Evolutionary conservation across 495 filamentous ascomycete genomes (phyloP), one percentile per base, ranked within the genome.

Genomic region (Tuber borchii): DNA sequence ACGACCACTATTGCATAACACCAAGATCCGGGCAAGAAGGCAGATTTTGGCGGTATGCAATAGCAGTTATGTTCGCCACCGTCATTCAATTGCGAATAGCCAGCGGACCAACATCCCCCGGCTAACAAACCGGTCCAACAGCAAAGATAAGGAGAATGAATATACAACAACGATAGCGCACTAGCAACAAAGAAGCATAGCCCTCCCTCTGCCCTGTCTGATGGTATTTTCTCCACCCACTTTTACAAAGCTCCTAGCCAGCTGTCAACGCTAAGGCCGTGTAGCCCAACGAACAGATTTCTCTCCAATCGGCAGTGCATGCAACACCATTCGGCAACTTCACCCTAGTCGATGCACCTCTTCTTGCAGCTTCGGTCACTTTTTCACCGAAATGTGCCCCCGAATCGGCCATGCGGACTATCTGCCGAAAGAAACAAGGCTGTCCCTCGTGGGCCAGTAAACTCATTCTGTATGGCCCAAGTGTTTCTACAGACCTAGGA

Each of bases 401-500:
- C n/a, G n/a, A n/a, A n/a, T n/a, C n/a, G n/a, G n/a, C 12, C 56
- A 14, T 31, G 56, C 6, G 9, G 9, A 1, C 2, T 2, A 26
- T 2, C 10, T 31, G 26, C n/a, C 56, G n/a, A 8, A 26, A 61
- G 10, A 61, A 61, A 3, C n/a, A 14, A n/a, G n/a, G n/a, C 0
- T 31, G 22, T 4, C 56, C 12, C 6, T 19, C 56, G 26, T 65
- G 56, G 56, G 1, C 56, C 26, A 34, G 14, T 34, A 26, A 65
- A 4, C 12, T 2, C 26, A 6, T 34, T 31, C 56, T 2, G 0
- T 17, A 65, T 16, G 12, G n/a, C 9, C 12, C 14, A 2, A 31
- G 10, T 2, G 0, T 16, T 4, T 16, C n/a, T 12, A n/a, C n/a
- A n/a, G 14, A 61, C 26, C 12, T 1, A 12, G 14, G 0, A 17